Base-by-base conservation (phyloP, 1,139 yeast species). In the Yamadazyma kanchanaburiensis region DNA sequence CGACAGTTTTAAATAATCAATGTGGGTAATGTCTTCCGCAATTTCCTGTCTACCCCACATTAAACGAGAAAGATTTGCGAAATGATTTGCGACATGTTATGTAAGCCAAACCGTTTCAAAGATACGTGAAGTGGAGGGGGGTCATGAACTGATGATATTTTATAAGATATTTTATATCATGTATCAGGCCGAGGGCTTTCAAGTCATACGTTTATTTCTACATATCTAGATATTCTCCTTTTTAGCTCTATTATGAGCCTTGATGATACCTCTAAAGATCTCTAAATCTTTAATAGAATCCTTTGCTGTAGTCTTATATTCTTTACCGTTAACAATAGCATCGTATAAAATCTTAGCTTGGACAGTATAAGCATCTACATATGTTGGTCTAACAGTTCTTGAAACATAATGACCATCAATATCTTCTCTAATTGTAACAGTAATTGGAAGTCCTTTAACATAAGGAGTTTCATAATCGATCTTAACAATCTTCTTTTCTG, bases 341-440 rank as follows among this genome's bases (percentile, higher is more conserved):
- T n/a, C n/a, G 23, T 25, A 28, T 14, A 28, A 25, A 9, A 7
- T 12, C 15, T 25, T 28, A 12, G 31, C 31, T 25, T 28, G 31
- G 11, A 28, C 23, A n/a, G 31, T 28, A 12, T 28, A 28, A 8
- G 31, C 24, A 17, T 28, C 31, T 12, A 25, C 31, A 12, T 25
- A 28, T 6, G 31, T 28, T 12, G 31, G 31, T 28, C 28, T 24
- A 14, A 28, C 13, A 8, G 28, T 25, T 25, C 19, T 28, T 11
- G 14, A 5, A 5, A 28, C 31, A 15, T 13, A 28, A 5, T 17
- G 12, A n/a, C 31, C 31, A 12, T 28, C 16, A 16, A 15, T 12
- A 8, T 28, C 15, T 15, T 28, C 31, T 23, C 14, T 28, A 8
- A 28, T 17, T 18, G 25, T 14, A 13, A 28, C 10, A 14, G 31